Evolutionary conservation across 345 rosid genomes (phyloP).

Genomic region (Eucalyptus polyanthemos): DNA sequence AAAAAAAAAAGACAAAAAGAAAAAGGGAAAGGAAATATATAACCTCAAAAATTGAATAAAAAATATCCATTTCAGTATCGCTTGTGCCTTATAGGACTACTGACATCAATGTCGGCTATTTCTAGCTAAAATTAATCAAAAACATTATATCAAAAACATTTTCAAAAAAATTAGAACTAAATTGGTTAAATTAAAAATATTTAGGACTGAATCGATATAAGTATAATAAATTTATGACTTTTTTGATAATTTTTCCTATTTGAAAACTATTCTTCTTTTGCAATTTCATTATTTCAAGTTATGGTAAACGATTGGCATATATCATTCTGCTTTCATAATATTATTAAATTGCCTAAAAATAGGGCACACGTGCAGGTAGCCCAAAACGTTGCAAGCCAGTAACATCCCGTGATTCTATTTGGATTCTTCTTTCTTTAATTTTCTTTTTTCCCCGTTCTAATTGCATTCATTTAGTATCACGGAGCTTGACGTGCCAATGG

Average conservation of each 20-base stretch:
- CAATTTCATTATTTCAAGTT: background rate
- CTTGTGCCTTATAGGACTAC: accelerated
- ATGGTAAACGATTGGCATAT: background rate
- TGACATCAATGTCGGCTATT: accelerated
- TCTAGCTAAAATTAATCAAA: background rate
- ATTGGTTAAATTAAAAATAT: background rate
- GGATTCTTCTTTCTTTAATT: background rate
- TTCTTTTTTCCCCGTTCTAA: background rate
- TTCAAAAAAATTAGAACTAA: background rate
- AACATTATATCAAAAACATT: too few species aligned
- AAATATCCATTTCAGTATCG: too few species aligned
- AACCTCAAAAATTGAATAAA: background rate
- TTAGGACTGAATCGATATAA: background rate
- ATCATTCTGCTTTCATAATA: background rate
- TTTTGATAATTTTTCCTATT: background rate
- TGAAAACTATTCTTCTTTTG: background rate
- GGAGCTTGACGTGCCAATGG: background rate
- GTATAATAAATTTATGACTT: background rate
- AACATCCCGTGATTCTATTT: background rate
- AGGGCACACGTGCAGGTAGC: background rate
- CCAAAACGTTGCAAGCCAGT: background rate
- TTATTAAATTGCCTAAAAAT: background rate
- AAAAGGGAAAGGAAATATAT: too few species aligned
- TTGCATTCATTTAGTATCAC: background rate
- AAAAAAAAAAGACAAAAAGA: too few species aligned